Evolutionary conservation across 208 protist species (phyloP), one percentile per base, ranked within the genome.

Genomic region (Trypanosoma caninum): DNA sequence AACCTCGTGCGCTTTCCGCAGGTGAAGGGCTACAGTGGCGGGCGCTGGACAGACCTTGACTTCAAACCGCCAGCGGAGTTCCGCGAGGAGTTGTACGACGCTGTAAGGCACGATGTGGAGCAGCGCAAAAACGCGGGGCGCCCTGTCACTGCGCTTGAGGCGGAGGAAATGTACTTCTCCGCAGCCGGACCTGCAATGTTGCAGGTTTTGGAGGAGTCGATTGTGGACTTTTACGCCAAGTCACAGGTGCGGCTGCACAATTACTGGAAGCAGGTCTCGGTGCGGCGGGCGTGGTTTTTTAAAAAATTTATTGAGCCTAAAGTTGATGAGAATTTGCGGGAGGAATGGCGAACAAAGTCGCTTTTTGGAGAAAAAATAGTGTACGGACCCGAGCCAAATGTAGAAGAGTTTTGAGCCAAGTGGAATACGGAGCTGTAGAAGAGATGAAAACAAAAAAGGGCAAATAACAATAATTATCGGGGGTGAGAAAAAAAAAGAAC

Each of bases 121-220:
- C 50, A 56, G 2, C 70, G 73, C 3, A 82, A 83, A 68, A 61
- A 80, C 33, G 58, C 51, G 6, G 83, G 81, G 28, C 55, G 50
- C 25, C 82, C 87, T 0, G 78, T 93, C 40, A 93, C 80, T 2
- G 87, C 87, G 27, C 77, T 90, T 33, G 78, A 93, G 69, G 72
- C 87, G 60, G 83, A 93, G 64, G 87, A 93, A 69, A 93, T 93
- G 87, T 93, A 93, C 59, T 93, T 84, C 53, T 84, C 82, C 6
- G 77, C 77, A 0, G 72, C 87, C 4, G 87, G 80, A 1, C 82
- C 87, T 11, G 77, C 87, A 1, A 93, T 93, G 80, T 30, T 82
- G 44, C 51, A 87, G 61, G 77, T 90, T 22, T 71, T 82, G n/a
- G 78, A 90, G 60, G 81, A 90, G 62, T 87, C 82, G 28, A 54